Conservation (phyloP, 2,329 filamentous ascomycete genomes). For the Pseudohalonectria lignicola region DNA sequence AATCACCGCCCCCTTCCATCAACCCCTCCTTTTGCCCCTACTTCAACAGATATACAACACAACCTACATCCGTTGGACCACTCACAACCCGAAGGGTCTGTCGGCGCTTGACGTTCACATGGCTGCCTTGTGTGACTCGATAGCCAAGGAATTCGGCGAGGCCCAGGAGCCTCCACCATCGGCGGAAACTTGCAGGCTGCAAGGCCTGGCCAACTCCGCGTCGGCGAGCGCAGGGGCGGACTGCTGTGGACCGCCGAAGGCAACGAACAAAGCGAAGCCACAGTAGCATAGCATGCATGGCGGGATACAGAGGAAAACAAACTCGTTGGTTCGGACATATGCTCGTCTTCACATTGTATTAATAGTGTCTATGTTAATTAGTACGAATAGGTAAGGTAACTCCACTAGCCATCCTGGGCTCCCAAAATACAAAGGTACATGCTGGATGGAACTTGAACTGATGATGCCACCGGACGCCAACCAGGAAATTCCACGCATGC, state of each 20-base stretch:
- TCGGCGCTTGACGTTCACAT: conserved; percentile 52
- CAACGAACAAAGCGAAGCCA: too few relatives aligned
- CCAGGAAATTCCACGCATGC: too few relatives aligned
- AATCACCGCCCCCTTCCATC: not conserved
- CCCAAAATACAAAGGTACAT: too few relatives aligned
- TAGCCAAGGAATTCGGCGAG: conserved; percentile 48
- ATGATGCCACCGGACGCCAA: too few relatives aligned
- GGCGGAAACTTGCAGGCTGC: conserved; percentile 22
- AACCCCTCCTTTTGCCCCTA: not conserved
- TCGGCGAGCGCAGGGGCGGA: conserved; percentile 35
- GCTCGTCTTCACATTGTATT: too few relatives aligned
- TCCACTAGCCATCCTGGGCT: too few relatives aligned
- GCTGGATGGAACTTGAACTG: too few relatives aligned
- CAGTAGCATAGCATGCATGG: too few relatives aligned
- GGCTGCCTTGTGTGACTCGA: conserved; percentile 49
- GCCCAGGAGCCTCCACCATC: conserved; percentile 13
- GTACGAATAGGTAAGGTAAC: too few relatives aligned
- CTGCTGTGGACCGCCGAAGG: conserved; percentile 38
- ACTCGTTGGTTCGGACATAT: too few relatives aligned
- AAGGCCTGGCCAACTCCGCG: conserved; percentile 34
- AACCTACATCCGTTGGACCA: conserved; percentile 62
- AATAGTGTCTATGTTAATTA: too few relatives aligned
- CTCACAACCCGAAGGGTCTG: conserved; percentile 55
- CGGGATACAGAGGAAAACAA: too few relatives aligned
- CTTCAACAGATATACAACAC: conserved; percentile 54